phyloP scores from a whole-genome alignment of 2,329 filamentous ascomycete genomes.

The Pestalotiopsis sp. region DNA sequence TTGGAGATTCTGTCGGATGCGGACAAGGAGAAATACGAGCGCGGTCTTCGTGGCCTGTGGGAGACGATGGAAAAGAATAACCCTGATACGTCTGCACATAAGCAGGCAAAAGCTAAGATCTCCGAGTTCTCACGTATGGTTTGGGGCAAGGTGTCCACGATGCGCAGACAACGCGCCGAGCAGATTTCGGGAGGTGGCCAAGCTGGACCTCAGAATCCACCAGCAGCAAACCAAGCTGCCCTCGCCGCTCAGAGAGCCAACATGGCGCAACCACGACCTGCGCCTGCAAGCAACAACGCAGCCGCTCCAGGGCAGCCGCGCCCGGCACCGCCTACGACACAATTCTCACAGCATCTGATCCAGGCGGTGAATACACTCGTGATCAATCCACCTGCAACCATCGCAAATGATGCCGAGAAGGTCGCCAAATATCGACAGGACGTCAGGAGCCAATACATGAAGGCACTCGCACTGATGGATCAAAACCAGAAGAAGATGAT shows the following conservation, averaged over 20 bases:
- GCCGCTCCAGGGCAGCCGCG: constrained; percentile 1
- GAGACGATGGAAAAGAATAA: constrained; percentile 48
- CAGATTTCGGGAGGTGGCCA: constrained; percentile 24
- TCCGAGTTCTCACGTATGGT: constrained; percentile 63
- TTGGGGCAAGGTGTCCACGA: constrained; percentile 49
- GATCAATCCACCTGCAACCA: not conserved
- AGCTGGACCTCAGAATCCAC: constrained; percentile 13
- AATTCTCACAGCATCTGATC: not conserved
- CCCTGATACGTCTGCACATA: constrained; percentile 48
- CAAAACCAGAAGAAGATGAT: constrained; percentile 17
- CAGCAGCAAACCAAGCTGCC: not conserved
- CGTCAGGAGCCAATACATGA: constrained; percentile 25
- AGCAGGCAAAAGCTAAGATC: constrained; percentile 59
- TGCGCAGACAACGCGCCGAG: constrained; percentile 25
- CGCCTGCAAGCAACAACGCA: constrained; percentile 11
- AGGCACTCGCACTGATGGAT: constrained; percentile 30
- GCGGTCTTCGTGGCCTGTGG: constrained; percentile 58
- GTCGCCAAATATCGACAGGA: constrained; percentile 21
- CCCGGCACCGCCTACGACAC: not conserved
- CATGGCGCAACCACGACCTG: constrained; percentile 3
- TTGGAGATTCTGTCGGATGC: constrained; percentile 53
- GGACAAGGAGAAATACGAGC: constrained; percentile 62
- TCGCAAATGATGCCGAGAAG: constrained; percentile 20
- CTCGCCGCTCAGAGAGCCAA: constrained; percentile 12
- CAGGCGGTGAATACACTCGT: not conserved